Percentiles rank a stretch among this genome's conserved stretches.
Evolutionary conservation across 192 early-diverging fungal species (phyloP).

Genomic region (Coemansia sp.): DNA sequence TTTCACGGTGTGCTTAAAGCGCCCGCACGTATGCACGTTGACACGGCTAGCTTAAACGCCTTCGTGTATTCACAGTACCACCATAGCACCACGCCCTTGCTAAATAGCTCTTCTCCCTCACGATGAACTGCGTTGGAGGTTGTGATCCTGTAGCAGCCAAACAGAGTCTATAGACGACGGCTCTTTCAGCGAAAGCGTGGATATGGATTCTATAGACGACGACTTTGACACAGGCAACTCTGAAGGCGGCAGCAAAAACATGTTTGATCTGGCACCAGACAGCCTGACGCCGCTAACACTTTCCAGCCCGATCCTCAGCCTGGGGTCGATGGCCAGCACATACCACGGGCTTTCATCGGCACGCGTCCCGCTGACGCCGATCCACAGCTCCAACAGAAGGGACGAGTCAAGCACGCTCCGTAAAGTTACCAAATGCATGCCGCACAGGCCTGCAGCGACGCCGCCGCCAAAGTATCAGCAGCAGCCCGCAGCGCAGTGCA

Average conservation of each 20-base stretch:
- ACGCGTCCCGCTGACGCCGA: background rate
- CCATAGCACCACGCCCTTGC: too few species aligned
- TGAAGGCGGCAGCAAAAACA: background rate
- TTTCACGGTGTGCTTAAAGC: too few species aligned
- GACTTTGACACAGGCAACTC: slow-evolving; percentile 7
- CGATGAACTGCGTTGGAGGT: background rate
- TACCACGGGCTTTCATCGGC: background rate
- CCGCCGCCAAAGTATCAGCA: background rate
- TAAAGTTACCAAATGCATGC: background rate
- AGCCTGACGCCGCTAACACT: slow-evolving; percentile 13
- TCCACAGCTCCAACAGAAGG: background rate
- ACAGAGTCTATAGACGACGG: slow-evolving; percentile 43
- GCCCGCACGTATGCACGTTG: too few species aligned
- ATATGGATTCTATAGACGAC: background rate
- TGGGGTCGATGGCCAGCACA: slow-evolving; percentile 7
- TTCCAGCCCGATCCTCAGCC: slow-evolving; percentile 32
- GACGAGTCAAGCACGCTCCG: background rate
- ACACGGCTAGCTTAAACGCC: too few species aligned
- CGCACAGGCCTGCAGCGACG: background rate
- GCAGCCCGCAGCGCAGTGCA: background rate
- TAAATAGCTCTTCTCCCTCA: background rate
- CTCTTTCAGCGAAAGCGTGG: slow-evolving; percentile 1
- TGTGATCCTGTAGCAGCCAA: slow-evolving; percentile 11
- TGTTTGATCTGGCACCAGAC: too few species aligned
- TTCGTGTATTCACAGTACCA: too few species aligned